Conservation (phyloP, 371 early-diverging fungal genomes). For the Lichtheimia corymbifera region DNA sequence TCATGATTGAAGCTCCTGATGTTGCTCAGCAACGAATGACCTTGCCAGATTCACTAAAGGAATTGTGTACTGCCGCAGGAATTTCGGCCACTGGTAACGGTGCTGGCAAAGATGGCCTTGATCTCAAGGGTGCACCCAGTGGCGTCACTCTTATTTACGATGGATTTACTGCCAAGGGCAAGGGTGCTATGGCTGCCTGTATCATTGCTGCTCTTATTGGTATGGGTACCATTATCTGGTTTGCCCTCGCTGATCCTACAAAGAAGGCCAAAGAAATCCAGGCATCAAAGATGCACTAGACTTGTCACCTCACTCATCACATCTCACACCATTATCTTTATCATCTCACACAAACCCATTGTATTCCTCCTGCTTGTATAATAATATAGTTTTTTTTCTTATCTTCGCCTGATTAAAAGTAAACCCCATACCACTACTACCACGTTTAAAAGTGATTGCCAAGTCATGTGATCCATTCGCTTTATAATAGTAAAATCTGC, state of each 20-base stretch:
- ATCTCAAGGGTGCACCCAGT: slow-evolving; percentile 51
- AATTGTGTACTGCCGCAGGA: slow-evolving; percentile 59
- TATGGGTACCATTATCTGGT: slow-evolving; percentile 50
- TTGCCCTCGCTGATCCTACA: slow-evolving; percentile 31
- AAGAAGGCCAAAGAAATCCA: slow-evolving; percentile 18
- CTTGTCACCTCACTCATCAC: background rate
- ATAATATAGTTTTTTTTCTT: no score
- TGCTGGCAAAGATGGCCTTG: slow-evolving; percentile 62
- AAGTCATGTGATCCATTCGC: no score
- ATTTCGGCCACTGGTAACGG: slow-evolving; percentile 66
- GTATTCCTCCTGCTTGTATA: no score
- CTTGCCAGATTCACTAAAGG: slow-evolving; percentile 40
- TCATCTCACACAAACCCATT: no score
- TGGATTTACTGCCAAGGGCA: slow-evolving; percentile 66
- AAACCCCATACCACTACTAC: no score
- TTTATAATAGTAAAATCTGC: no score
- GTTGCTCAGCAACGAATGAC: slow-evolving; percentile 39
- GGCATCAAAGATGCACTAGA: background rate
- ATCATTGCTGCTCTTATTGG: slow-evolving; percentile 67
- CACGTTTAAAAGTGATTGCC: no score
- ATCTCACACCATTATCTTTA: background rate
- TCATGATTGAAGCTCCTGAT: slow-evolving; percentile 71
- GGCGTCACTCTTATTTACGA: slow-evolving; percentile 56
- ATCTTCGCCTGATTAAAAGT: no score
- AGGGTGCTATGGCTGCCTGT: slow-evolving; percentile 68